Conservation (phyloP, 2,329 filamentous ascomycete species). For the Calonectria henricotiae region DNA sequence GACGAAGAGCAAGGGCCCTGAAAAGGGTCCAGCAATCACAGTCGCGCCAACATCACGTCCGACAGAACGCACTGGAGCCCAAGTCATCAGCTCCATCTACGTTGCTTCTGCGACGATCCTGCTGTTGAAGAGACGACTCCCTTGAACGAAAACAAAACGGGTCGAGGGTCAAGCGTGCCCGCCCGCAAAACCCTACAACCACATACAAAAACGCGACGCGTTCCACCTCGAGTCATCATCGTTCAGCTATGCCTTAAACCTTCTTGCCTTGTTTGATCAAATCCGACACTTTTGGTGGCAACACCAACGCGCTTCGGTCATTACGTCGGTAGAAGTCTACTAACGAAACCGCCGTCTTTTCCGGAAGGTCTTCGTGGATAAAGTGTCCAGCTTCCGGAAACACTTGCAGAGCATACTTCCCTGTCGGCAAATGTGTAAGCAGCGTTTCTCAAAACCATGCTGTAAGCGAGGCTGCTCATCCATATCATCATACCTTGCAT, state of each 20-base stretch:
- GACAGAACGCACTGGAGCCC: not conserved
- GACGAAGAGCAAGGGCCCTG: not conserved
- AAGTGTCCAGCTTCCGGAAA: constrained; percentile 97
- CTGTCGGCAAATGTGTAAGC: constrained; percentile 58
- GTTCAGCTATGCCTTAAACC: constrained; percentile 59
- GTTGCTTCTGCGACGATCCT: constrained; percentile 6
- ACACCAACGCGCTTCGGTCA: constrained; percentile 85
- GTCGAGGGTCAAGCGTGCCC: constrained; percentile 19
- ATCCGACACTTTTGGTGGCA: constrained; percentile 93
- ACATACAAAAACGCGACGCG: constrained; percentile 28
- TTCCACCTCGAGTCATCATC: not conserved
- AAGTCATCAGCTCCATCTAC: not conserved
- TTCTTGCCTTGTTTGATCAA: constrained; percentile 76
- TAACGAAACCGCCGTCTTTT: constrained; percentile 87
- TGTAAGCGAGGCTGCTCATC: not conserved
- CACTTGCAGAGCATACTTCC: constrained; percentile 96
- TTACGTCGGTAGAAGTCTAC: constrained; percentile 95
- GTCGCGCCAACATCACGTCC: not conserved
- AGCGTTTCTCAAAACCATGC: constrained; percentile 6
- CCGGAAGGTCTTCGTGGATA: constrained; percentile 94
- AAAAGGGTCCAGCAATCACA: not conserved
- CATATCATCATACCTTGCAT: constrained; percentile 82
- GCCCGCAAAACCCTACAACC: constrained; percentile 30
- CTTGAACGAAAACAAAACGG: not conserved
- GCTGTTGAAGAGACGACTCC: not conserved